Evolutionary conservation across 2,329 filamentous ascomycete genomes (phyloP), one percentile per base, ranked within the genome.

Genomic region (Aspergillus clavatus): DNA sequence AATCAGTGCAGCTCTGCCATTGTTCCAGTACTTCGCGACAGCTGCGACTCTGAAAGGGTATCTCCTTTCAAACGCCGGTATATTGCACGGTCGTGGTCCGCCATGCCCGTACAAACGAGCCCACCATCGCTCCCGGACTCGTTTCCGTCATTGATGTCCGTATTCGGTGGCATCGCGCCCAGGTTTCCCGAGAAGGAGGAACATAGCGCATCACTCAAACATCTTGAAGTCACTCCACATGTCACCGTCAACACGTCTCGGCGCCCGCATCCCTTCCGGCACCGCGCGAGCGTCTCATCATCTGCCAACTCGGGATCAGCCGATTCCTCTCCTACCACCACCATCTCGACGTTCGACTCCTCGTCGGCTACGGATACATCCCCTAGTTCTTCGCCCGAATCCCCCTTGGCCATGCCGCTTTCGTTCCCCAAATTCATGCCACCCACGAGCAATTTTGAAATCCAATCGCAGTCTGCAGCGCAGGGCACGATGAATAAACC

Each of bases 251-350:
- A 58, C 36, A 55, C 56, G 4, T 54, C 55, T 35, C 48, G 53
- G 45, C 60, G 53, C 12, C 46, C 55, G 16, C 58, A 56, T 37
- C 62, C 56, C 29, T 65, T 67, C 33, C 55, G 66, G n/a, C 68
- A 70, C 41, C 70, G 71, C 23, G 62, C 66, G 52, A 73, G 69
- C 53, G 56, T 72, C 29, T 72, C 70, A 8, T 29, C 27, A 2
- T 71, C 70, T 7, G 61, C 66, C 42, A 62, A 62, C n/a, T 87
- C 86, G 12, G 88, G 87, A 53, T 97, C 93, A 1, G 87, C 87
- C 33, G 90, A 95, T 61, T 95, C 91, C 18, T 97, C 91, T 7
- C 93, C 93, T 1, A 97, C 91, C 6, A 96, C 90, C 3, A 95
- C 91, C 2, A 80, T 93, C 40, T 95, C 89, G 5, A 95, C 89